Conservation (phyloP, 1,139 yeast species). For the Debaryomycetaceae sp. region DNA sequence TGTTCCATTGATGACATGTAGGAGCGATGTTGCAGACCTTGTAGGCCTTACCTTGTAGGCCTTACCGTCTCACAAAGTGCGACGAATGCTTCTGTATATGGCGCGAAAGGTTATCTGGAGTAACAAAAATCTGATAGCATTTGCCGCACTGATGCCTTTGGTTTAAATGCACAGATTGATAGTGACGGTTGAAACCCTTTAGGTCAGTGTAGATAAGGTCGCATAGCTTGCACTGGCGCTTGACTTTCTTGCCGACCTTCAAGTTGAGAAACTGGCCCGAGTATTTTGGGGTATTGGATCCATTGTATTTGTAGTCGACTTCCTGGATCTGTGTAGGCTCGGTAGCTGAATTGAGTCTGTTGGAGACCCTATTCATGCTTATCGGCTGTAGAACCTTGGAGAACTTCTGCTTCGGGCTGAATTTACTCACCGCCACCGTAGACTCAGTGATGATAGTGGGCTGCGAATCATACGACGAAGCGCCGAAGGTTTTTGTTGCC, state of each 20-base stretch:
- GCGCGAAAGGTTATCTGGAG: background rate
- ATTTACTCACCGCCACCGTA: background rate
- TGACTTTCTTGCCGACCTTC: constrained; percentile 8
- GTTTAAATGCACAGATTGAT: constrained; percentile 9
- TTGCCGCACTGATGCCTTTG: constrained; percentile 3
- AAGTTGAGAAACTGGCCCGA: constrained; percentile 12
- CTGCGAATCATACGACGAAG: background rate
- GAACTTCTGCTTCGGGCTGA: background rate
- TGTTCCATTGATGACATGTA: too few species aligned
- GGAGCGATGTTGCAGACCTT: too few species aligned
- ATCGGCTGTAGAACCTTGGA: background rate
- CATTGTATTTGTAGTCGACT: constrained; percentile 8
- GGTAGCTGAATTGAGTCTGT: background rate
- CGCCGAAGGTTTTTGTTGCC: background rate
- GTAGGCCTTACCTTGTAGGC: too few species aligned
- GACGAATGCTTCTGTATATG: background rate
- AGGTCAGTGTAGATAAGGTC: constrained; percentile 11
- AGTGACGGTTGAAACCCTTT: constrained; percentile 16
- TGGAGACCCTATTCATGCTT: background rate
- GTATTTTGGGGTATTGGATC: constrained; percentile 14
- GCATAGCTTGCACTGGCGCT: constrained; percentile 14
- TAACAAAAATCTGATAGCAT: constrained; percentile 1
- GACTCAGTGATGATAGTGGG: background rate
- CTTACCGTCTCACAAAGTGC: background rate
- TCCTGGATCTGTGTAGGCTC: background rate